Percentiles rank a stretch among this genome's conserved stretches.
Evolutionary conservation across 805 yeast genomes (phyloP).

Genomic region (Lachancea fermentati): DNA sequence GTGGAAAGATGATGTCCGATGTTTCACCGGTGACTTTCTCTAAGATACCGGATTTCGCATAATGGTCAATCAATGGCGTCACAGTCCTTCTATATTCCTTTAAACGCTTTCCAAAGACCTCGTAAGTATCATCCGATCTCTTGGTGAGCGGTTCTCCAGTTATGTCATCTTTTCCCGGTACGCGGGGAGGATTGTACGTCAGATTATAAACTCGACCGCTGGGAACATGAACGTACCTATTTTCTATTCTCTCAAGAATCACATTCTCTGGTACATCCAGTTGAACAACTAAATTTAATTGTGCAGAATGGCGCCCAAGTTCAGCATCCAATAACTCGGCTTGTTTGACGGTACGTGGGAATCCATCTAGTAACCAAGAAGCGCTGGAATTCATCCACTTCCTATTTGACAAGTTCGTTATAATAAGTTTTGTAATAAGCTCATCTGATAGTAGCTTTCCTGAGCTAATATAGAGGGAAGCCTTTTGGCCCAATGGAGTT

Average conservation of each 20-base stretch:
- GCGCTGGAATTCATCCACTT: constrained; percentile 30
- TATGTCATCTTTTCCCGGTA: constrained; percentile 73
- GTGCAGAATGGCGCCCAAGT: constrained; percentile 35
- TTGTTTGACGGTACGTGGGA: constrained; percentile 76
- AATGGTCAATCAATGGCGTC: constrained; percentile 61
- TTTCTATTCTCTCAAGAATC: constrained; percentile 74
- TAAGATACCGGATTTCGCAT: constrained; percentile 44
- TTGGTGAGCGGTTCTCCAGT: constrained; percentile 83
- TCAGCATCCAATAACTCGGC: constrained; percentile 52
- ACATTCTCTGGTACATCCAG: constrained; percentile 81
- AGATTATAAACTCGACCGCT: constrained; percentile 85
- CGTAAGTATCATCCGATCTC: constrained; percentile 78
- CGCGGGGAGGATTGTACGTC: constrained; percentile 84
- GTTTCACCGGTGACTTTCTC: constrained; percentile 66
- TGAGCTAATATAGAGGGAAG: constrained; percentile 46
- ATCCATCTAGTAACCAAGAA: constrained; percentile 84
- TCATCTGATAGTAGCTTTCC: constrained; percentile 76
- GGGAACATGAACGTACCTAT: constrained; percentile 76
- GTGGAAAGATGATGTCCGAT: constrained; percentile 78
- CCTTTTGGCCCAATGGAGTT: constrained; percentile 52
- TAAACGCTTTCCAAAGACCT: constrained; percentile 62
- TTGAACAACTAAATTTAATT: constrained; percentile 75
- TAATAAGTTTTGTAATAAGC: constrained; percentile 55
- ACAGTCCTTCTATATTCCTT: constrained; percentile 54
- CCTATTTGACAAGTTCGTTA: constrained; percentile 38